Base-by-base conservation (phyloP, 164 flowering plant species). In the Kalanchoe fedtschenkoi region DNA sequence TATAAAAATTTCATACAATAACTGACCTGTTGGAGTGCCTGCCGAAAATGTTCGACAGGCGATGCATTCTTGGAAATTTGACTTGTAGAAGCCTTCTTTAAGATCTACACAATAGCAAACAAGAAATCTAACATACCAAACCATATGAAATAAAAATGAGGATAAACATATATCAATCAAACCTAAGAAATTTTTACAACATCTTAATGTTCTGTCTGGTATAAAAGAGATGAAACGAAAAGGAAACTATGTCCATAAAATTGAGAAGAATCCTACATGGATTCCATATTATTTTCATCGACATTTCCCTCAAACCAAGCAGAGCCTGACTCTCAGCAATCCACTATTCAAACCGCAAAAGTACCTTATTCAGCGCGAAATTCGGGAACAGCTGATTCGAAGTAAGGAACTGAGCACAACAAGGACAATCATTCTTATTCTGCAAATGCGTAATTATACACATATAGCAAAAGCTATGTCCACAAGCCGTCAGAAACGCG, bases 401-500 rank as follows among this genome's bases (percentile, higher is more conserved):
- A 62, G 92, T 80, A 68, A 93, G 82, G 71, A 70, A 74, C 21
- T 81, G 87, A 34, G 75, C 83, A 54, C 99, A 93, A 70, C 93
- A 87, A 30, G 99, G 97, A 69, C 99, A 93, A 76, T 93, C 92
- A 58, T 71, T 85, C 81, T 93, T 93, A 81, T 85, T 81, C 34
- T 83, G 77, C 17, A 93, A 85, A 75, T 93, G 99, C 32, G 96
- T 93, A 32, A 74, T 76, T 59, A 93, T 88, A 42, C 99, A 93
- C 93, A 87, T 93, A 74, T 88, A 93, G 69, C 99, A 93, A 72
- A 86, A 93, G 73, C 95, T 90, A 68, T 93, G 99, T 1, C 99
- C 97, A 54, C 99, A 93, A 1, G 87, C 76, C 14, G 99, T 93
- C 0, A 93, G 79, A 62, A 93, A 90, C 32, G 97, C 99, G 43